Conservation (phyloP, 352 stramenopile species). For the Peronospora destructor region DNA sequence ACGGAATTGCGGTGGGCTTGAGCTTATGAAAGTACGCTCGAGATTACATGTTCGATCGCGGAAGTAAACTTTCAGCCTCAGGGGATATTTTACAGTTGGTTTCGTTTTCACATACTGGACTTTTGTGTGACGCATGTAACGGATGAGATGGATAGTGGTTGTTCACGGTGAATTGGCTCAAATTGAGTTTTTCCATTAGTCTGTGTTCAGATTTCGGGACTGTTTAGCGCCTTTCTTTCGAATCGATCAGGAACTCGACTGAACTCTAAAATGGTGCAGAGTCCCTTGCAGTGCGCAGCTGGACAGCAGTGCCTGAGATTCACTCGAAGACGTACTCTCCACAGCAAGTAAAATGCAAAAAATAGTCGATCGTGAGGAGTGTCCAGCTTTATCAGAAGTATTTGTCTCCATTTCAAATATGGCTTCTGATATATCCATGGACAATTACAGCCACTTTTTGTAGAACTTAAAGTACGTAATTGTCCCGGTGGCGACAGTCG, state of each 20-base stretch:
- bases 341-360: not conserved
- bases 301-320: not conserved
- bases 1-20: conserved; percentile 12
- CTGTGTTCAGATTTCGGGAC: not conserved
- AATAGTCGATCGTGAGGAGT: not conserved
- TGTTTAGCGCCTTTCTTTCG: not conserved
- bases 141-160: conserved; percentile 2
- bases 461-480: conserved; percentile 63
- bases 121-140: not conserved
- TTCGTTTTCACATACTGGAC: too few relatives aligned
- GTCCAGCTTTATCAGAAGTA: not conserved
- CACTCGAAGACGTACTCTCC: not conserved
- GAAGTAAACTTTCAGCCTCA: not conserved
- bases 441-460: conserved; percentile 62
- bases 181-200: not conserved
- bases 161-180: conserved; percentile 3
- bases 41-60: conserved; percentile 18
- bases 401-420: conserved; percentile 9
- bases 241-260: too few relatives aligned
- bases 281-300: too few relatives aligned
- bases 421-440: not conserved
- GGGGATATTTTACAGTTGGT: too few relatives aligned
- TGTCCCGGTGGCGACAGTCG: conserved; percentile 39
- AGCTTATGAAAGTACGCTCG: not conserved
- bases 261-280: too few relatives aligned